Conservation (phyloP, 1,284 basidiomycete genomes). For the Clitocybe nebularis region DNA sequence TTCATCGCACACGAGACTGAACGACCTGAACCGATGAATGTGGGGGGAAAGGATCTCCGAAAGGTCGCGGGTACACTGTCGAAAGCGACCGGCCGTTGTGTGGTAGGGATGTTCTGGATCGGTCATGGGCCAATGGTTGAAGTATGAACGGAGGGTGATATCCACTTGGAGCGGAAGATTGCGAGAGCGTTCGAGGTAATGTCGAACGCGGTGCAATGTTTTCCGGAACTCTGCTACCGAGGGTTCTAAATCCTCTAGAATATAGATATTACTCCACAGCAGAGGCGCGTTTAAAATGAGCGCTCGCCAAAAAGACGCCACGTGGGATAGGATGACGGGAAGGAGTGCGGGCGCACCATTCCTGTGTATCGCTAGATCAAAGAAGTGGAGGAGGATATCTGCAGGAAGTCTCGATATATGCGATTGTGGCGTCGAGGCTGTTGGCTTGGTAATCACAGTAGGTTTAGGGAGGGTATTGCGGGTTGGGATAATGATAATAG, state of each 20-base stretch:
- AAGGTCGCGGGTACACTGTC: background rate
- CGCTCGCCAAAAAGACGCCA: conserved; percentile 10
- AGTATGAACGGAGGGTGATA: background rate
- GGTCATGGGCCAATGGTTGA: background rate
- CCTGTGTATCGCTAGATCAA: background rate
- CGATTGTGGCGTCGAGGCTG: no score
- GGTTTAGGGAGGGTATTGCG: no score
- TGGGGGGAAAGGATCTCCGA: background rate
- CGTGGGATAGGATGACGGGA: conserved; percentile 7
- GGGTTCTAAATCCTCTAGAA: background rate
- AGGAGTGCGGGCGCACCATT: background rate
- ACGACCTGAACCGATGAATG: background rate
- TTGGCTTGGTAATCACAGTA: no score
- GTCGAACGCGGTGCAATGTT: conserved; percentile 5
- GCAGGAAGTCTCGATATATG: background rate
- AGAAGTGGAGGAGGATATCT: conserved; percentile 2
- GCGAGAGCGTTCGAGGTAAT: conserved; percentile 3
- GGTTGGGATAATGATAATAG: no score
- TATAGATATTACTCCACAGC: conserved; percentile 11
- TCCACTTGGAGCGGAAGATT: background rate
- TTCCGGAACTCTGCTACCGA: background rate
- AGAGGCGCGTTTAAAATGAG: background rate
- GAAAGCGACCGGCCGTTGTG: background rate
- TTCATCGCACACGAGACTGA: conserved; percentile 1
- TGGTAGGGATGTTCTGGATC: background rate